Evolutionary conservation across 164 flowering plant species (phyloP), one percentile per base, ranked within the genome.

Genomic region (Platanus orientalis): DNA sequence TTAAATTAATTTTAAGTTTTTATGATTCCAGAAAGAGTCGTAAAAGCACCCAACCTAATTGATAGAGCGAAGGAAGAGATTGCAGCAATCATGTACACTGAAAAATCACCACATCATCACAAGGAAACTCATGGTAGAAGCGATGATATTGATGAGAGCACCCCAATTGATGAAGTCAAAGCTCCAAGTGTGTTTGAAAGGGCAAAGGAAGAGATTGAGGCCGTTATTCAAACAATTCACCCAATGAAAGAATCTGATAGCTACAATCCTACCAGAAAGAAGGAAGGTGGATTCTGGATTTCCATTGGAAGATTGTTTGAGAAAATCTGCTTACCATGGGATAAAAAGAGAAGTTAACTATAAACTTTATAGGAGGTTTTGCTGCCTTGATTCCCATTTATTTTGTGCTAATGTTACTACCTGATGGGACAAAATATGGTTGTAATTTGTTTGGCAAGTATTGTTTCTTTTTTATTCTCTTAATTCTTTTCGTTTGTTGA

Each of bases 191-290:
- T 87, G 54, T 81, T 88, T 64, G 72, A 80, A 50, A 76, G 92
- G 45, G 80, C 74, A 20, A 86, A 83, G 77, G 92, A 88, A 80
- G 95, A 88, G 69, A 25, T 88, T 12, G 89, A 86, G 65, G 95
- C 95, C 42, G 40, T 86, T 39, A 82, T 79, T 53, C 64, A 72
- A 60, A 69, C 85, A 4, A 61, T 84, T 51, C 81, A 44, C 54
- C 86, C 84, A 1, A 83, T 81, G 71, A 84, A 81, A 62, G 82
- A 84, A 48, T 65, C 82, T 6, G 59, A 62, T 0, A 30, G n/a
- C 57, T 68, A 74, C 6, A 58, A 60, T 27, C 59, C 63, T 1
- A 48, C 73, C 29, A 52, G 65, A 0, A 56, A 78, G 60, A 58
- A 72, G 30, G 69, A 55, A 25, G 64, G 50, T 21, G 76, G 79